Evolutionary conservation across 2,329 filamentous ascomycete species (phyloP), one percentile per base, ranked within the genome.

Genomic region (Ophiognomonia clavigignenti-juglandacearum): DNA sequence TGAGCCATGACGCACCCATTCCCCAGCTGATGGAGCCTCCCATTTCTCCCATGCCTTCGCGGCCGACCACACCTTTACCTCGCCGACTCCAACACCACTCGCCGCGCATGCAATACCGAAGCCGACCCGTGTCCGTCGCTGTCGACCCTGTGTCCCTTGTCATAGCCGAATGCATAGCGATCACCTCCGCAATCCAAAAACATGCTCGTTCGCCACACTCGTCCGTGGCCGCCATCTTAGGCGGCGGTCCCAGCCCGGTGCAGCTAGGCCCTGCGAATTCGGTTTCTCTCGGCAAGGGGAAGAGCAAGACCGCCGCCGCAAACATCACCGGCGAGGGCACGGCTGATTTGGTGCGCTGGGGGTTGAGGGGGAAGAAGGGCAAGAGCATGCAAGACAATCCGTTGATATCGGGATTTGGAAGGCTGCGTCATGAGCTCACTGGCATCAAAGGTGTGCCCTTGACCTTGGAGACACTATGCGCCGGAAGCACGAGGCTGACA

Each of bases 371-470:
- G 27, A 95, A 95, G 77, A 96, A 90, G 69, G 92, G 91, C 43
- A 95, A 92, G 74, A 96, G 89, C 71, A 86, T 96, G 78, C 90
- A 96, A 69, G 93, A 97, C 67, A 96, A 97, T 60, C 93, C 93
- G 32, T 76, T 98, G 59, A 96, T 98, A 72, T 86, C 90, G 53
- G 92, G 89, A 13, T 98, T 98, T 70, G 89, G 91, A 42, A 86
- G 89, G 58, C 70, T 98, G 55, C 82, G 93, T 51, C 85, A 87
- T 59, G 92, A 97, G 63, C 74, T 98, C 56, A 89, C 91, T 54
- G 83, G 82, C 40, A 88, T 91, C 59, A 92, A 84, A 80, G 82
- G 86, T 88, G 68, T 45, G 67, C 35, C 16, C 11, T 24, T 35
- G 22, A 37, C 38, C 24, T 16, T 47, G 37, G 39, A 31, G 6